Conservation (phyloP, 257 asterid genomes). For the Solanum dulcamara region DNA sequence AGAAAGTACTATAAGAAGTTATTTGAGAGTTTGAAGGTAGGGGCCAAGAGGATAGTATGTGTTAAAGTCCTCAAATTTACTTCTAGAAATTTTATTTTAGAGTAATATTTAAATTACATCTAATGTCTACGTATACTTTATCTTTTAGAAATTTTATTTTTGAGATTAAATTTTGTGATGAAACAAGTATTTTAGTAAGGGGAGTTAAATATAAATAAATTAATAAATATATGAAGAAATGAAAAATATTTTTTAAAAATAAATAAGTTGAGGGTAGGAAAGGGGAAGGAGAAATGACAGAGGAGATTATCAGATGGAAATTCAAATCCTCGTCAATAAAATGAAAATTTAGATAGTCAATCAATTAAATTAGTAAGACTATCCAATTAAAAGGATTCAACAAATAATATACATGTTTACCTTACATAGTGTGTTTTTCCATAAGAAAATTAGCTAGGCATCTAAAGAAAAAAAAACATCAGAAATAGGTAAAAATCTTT, state of each 20-base stretch:
- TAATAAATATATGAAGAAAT: background rate
- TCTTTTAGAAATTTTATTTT: background rate
- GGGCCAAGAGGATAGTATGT: background rate
- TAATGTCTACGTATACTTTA: background rate
- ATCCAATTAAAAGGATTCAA: background rate
- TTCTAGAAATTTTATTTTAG: background rate
- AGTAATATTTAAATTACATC: background rate
- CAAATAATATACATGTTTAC: background rate
- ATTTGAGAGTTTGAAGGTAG: background rate
- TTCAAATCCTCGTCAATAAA: background rate
- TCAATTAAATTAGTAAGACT: background rate
- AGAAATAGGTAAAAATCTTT: background rate
- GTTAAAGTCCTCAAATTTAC: background rate
- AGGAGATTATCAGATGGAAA: background rate
- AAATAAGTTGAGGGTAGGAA: background rate
- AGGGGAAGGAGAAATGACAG: background rate
- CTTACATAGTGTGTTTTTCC: background rate
- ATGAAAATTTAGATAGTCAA: background rate
- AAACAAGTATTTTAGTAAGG: background rate
- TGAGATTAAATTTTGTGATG: background rate
- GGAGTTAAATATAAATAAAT: background rate
- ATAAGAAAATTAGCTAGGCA: background rate
- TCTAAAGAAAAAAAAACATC: background rate
- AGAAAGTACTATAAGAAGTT: background rate
- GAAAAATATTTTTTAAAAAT: background rate